Evolutionary conservation across 257 asterid species (phyloP), one percentile per base, ranked within the genome.

Genomic region (Vinca minor): DNA sequence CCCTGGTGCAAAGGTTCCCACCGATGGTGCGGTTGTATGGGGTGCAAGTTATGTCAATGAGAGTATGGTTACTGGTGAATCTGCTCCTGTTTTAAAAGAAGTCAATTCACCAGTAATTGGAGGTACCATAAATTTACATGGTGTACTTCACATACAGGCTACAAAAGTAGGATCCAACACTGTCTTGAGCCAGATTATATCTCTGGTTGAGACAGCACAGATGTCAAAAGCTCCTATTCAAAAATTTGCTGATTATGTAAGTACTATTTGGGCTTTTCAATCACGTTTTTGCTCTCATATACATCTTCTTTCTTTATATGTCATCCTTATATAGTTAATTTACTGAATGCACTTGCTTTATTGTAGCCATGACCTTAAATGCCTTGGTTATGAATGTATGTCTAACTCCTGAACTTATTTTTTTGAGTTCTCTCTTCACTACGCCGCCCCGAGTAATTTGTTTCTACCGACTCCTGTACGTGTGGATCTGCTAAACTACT

Each of bases 171-270:
- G 99, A 61, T 89, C 99, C 36, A 82, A 84, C 81, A 89, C 99
- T 32, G 87, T 93, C 61, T 70, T 93, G 82, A 93, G 95, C 87
- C 99, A 93, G 82, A 93, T 93, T 70, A 93, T 93, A 74, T 79
- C 94, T 69, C 81, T 93, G 77, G 99, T 93, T 80, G 99, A 93
- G 92, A 82, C 95, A 18, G 99, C 99, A 1, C 99, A 93, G 86
- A 93, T 93, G 99, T 93, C 99, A 62, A 89, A 89, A 78, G 99
- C 99, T 62, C 99, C 99, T 64, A 93, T 93, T 78, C 99, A 93
- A 71, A 89, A 89, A 81, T 93, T 87, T 57, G 97, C 99, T 3
- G 99, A 93, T 66, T 85, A 62, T 77, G 99, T 93, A 73, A 93
- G 97, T 84, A 64, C 54, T 26, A 52, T 65, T 64, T 47, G 36